Conservation (phyloP, 371 early-diverging fungal species). For the Mortierella sp. region DNA sequence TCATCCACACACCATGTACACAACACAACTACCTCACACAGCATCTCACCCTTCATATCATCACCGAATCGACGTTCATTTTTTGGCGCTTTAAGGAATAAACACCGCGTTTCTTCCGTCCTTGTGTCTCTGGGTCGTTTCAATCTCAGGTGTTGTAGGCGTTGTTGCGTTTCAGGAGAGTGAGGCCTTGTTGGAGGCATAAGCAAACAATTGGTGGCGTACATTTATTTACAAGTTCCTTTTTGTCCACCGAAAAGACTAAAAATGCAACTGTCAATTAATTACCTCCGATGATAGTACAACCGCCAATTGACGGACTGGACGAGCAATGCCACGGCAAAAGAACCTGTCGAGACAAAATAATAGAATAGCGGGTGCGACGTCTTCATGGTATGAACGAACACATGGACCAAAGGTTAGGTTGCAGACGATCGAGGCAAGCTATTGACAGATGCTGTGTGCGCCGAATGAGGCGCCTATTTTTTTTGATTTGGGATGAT, state of each 20-base stretch:
- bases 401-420: constrained; percentile 12
- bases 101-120: too few species aligned
- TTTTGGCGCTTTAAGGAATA: too few species aligned
- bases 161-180: too few species aligned
- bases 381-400: constrained; percentile 16
- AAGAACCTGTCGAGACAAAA: constrained; percentile 1
- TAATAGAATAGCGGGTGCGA: constrained; percentile 14
- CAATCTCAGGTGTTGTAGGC: too few species aligned
- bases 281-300: constrained; percentile 4
- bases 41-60: too few species aligned
- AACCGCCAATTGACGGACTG: neutral
- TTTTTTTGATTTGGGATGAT: constrained; percentile 8
- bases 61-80: too few species aligned
- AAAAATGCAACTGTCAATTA: neutral
- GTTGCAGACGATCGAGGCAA: neutral
- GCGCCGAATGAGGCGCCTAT: constrained; percentile 21
- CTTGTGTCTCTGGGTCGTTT: too few species aligned
- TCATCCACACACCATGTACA: neutral
- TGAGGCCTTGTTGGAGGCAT: too few species aligned
- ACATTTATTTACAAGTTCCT: too few species aligned
- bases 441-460: neutral
- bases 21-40: neutral
- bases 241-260: too few species aligned
- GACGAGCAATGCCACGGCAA: neutral
- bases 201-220: too few species aligned